A percentile compares a stretch with the other conserved stretches of the same genome.
phyloP scores from a whole-genome alignment of 2,329 filamentous ascomycete species.

The Mycosphaerelloides madeirae region DNA sequence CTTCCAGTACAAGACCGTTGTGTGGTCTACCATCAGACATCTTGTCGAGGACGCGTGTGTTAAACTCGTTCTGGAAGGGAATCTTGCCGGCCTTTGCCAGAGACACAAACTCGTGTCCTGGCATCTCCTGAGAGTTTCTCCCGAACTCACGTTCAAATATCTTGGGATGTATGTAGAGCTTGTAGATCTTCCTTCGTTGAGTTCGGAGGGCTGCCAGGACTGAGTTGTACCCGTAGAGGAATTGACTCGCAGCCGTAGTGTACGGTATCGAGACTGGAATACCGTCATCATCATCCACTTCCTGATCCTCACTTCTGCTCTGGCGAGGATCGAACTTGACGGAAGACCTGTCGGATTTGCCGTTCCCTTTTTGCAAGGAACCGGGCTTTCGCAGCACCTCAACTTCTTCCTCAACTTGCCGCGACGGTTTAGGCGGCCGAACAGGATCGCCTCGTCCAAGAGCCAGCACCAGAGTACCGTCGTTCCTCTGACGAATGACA shows the following conservation, averaged over 20 bases:
- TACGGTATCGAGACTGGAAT: constrained; percentile 54
- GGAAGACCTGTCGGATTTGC: not conserved
- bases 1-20: constrained; percentile 84
- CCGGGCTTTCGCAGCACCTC: not conserved
- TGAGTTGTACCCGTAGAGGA: constrained; percentile 78
- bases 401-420: not conserved
- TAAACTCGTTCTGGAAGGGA: constrained; percentile 54
- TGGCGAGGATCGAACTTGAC: not conserved
- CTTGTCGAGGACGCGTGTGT: constrained; percentile 58
- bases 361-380: not conserved
- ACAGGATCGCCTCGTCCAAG: constrained; percentile 2
- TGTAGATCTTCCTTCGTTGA: constrained; percentile 69
- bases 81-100: constrained; percentile 42
- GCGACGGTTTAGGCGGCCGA: too few species aligned
- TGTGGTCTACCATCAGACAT: constrained; percentile 80
- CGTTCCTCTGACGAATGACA: constrained; percentile 13
- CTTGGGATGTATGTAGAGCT: constrained; percentile 62
- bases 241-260: constrained; percentile 83
- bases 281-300: constrained; percentile 21
- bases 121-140: constrained; percentile 9
- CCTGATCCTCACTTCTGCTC: not conserved
- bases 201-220: constrained; percentile 73
- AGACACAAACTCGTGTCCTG: constrained; percentile 10
- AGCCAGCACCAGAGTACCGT: constrained; percentile 11
- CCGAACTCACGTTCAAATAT: constrained; percentile 15